phyloP scores from a whole-genome alignment of 441 rosid species.

The Pelargonium australe region DNA sequence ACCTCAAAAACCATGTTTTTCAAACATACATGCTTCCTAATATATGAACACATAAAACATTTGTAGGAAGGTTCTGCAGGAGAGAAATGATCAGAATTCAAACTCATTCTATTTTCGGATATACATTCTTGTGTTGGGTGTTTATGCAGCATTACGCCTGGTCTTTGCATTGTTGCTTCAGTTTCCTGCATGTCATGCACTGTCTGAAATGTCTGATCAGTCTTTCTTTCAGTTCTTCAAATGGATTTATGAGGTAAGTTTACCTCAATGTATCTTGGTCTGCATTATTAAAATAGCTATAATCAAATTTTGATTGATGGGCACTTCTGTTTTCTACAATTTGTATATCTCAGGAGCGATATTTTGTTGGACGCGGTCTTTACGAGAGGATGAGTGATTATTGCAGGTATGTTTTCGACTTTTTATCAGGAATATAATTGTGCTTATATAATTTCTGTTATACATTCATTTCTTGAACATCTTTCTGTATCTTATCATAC shows the following conservation, averaged over 20 bases:
- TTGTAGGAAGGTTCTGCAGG: conserved; percentile 81
- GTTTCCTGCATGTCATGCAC: conserved; percentile 78
- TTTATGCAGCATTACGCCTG: conserved; percentile 75
- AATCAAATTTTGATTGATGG: conserved; percentile 5
- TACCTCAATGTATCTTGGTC: conserved; percentile 17
- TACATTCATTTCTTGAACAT: background rate
- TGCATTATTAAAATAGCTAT: background rate
- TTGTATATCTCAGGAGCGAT: conserved; percentile 71
- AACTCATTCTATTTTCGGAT: conserved; percentile 70
- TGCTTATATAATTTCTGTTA: conserved; percentile 10
- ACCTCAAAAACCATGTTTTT: background rate
- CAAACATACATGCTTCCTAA: conserved; percentile 4
- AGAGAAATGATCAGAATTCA: conserved; percentile 50
- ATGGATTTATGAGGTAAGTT: conserved; percentile 93
- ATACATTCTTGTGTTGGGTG: conserved; percentile 86
- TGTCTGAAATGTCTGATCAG: conserved; percentile 90
- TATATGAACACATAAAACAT: conserved; percentile 9
- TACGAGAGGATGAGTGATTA: conserved; percentile 83
- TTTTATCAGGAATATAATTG: background rate
- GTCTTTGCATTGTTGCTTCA: conserved; percentile 63
- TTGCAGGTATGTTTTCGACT: conserved; percentile 58
- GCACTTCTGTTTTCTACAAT: conserved; percentile 16
- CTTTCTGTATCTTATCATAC: too few species aligned
- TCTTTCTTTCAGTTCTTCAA: conserved; percentile 96
- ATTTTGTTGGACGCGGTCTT: conserved; percentile 97